Evolutionary conservation across 2,329 filamentous ascomycete species (phyloP).

Genomic region (Neofusicoccum ribis): DNA sequence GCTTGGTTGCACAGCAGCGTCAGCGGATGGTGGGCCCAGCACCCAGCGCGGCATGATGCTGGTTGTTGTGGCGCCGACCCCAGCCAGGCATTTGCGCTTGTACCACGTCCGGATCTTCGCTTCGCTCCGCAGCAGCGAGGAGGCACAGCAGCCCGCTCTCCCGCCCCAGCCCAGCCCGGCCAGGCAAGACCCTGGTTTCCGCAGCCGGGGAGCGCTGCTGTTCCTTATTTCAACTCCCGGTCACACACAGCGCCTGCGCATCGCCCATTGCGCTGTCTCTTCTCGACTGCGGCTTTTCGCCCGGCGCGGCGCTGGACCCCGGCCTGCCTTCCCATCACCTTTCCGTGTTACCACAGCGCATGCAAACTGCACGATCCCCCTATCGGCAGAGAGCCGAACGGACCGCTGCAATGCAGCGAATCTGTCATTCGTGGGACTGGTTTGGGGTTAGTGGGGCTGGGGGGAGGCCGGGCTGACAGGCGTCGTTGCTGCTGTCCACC

Average conservation of each 20-base stretch:
- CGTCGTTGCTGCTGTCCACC: not conserved
- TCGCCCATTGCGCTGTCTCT: not conserved
- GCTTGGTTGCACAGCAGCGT: conserved; percentile 1
- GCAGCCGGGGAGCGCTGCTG: not conserved
- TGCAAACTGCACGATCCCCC: conserved; percentile 13
- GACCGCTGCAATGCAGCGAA: conserved; percentile 8
- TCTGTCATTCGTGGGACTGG: not conserved
- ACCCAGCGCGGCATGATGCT: not conserved
- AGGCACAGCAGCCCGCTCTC: conserved; percentile 1
- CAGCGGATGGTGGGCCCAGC: not conserved
- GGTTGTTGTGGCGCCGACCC: conserved; percentile 2
- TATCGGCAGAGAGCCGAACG: conserved; percentile 6
- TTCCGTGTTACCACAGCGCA: not conserved
- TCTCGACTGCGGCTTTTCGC: not conserved
- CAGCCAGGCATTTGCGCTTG: conserved; percentile 6
- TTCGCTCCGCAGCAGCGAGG: not conserved
- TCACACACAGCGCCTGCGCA: conserved; percentile 4
- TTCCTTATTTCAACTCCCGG: conserved; percentile 20
- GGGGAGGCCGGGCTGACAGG: not conserved
- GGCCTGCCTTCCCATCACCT: not conserved
- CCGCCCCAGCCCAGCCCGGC: not conserved
- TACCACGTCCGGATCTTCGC: conserved; percentile 10
- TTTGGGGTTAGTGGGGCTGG: not conserved
- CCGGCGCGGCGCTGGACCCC: not conserved
- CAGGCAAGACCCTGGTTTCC: not conserved